A percentile compares a stretch with the other conserved stretches of the same genome.
These are phyloP conservation scores for Ceratocystis variospora DNA, from an alignment of 2,329 filamentous ascomycete species.

Conservation along the genomic window DNA sequence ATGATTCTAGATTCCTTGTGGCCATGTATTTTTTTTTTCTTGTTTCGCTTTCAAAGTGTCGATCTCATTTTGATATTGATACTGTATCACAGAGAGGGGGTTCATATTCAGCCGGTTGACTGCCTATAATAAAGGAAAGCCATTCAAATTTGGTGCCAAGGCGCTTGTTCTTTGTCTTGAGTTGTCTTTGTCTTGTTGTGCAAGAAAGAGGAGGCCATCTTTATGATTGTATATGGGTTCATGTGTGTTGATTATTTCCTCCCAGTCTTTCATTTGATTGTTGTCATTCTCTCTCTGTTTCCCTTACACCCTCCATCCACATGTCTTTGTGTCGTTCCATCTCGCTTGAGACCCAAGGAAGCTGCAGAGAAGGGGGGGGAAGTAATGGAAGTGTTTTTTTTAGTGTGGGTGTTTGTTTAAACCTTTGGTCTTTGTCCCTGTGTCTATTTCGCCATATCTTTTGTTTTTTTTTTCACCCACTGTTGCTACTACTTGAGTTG, in stretches of 20 bases:
- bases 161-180: conserved; percentile 7
- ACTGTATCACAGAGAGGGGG: too few species aligned
- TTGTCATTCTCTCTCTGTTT: conserved; percentile 1
- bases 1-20: background rate
- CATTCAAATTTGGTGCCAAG: background rate
- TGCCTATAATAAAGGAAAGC: background rate
- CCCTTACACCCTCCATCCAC: background rate
- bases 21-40: background rate
- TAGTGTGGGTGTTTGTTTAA: background rate
- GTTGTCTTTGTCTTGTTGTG: conserved; percentile 4
- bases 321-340: background rate
- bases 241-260: conserved; percentile 16
- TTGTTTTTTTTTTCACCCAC: background rate
- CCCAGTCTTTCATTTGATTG: background rate
- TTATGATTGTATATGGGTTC: conserved; percentile 19
- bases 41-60: background rate
- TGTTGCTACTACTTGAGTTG: background rate
- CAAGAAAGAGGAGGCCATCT: conserved; percentile 15
- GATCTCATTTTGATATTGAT: too few species aligned
- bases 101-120: background rate
- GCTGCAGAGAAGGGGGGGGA: background rate
- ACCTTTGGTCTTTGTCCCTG: background rate
- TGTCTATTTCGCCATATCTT: background rate
- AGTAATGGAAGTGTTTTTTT: background rate
- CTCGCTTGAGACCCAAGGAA: background rate